Conservation (phyloP, 2,329 filamentous ascomycete genomes). For the Cladosporium phlei region DNA sequence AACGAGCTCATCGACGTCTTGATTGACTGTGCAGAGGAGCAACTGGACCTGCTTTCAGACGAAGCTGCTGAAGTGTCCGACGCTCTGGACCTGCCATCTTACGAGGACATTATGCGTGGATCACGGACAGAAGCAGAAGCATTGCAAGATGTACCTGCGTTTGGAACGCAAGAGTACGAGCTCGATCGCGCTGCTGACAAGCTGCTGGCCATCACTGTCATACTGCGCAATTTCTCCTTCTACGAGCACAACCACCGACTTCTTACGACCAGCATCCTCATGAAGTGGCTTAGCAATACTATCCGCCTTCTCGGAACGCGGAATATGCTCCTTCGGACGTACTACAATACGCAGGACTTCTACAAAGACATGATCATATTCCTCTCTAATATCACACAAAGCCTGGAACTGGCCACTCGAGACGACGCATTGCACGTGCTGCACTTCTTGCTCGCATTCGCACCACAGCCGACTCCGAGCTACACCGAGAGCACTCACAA, state of each 20-base stretch:
- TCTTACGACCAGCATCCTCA: slow-evolving; percentile 69
- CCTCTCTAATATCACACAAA: slow-evolving; percentile 75
- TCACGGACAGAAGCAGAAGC: slow-evolving; percentile 61
- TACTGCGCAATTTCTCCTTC: slow-evolving; percentile 89
- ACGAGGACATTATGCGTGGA: slow-evolving; percentile 81
- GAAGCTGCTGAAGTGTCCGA: slow-evolving; percentile 82
- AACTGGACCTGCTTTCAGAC: slow-evolving; percentile 78
- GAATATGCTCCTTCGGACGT: slow-evolving; percentile 75
- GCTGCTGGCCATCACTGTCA: slow-evolving; percentile 84
- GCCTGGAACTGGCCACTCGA: slow-evolving; percentile 73
- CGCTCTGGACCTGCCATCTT: slow-evolving; percentile 73
- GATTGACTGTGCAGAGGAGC: slow-evolving; percentile 85
- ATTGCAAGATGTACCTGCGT: slow-evolving; percentile 66
- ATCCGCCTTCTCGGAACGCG: slow-evolving; percentile 86
- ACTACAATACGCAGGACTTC: slow-evolving; percentile 85
- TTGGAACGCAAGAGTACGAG: slow-evolving; percentile 73
- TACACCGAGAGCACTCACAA: slow-evolving; percentile 40
- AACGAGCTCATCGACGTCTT: slow-evolving; percentile 86
- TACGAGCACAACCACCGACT: slow-evolving; percentile 68
- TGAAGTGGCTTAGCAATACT: slow-evolving; percentile 77
- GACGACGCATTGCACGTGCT: slow-evolving; percentile 84
- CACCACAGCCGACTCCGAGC: slow-evolving; percentile 68
- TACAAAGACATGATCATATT: slow-evolving; percentile 93
- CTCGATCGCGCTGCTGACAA: slow-evolving; percentile 82
- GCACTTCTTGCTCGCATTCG: slow-evolving; percentile 86